Evolutionary conservation across 768 basidiomycete species (phyloP).

Genomic region (Naganishia friedmannii): DNA sequence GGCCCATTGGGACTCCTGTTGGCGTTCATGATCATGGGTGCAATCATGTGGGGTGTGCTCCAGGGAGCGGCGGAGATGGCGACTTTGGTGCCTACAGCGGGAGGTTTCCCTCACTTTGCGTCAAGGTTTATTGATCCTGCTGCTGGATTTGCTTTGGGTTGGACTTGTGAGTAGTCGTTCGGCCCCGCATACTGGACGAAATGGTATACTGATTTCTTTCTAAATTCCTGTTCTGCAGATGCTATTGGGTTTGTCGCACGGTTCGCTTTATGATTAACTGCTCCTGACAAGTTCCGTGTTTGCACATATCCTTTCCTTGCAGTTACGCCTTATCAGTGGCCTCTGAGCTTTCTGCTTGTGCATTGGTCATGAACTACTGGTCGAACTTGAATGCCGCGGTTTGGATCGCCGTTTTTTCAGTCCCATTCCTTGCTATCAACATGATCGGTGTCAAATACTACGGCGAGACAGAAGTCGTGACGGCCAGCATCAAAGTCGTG

Average conservation of each 20-base stretch:
- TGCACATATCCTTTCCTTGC: conserved; percentile 3
- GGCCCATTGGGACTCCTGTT: conserved; percentile 61
- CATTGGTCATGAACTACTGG: conserved; percentile 71
- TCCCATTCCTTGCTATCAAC: conserved; percentile 55
- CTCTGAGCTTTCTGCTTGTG: conserved; percentile 71
- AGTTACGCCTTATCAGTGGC: conserved; percentile 61
- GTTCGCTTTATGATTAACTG: background rate
- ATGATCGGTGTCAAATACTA: conserved; percentile 36
- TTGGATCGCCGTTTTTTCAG: conserved; percentile 40
- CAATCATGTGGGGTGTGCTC: conserved; percentile 39
- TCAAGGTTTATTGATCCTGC: conserved; percentile 53
- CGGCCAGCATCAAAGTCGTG: conserved; percentile 33
- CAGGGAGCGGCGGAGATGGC: conserved; percentile 37
- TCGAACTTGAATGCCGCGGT: conserved; percentile 35
- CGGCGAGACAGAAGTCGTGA: conserved; percentile 34
- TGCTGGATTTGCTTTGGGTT: conserved; percentile 54
- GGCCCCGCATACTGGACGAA: background rate
- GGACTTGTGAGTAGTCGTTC: conserved; percentile 53
- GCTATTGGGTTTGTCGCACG: background rate
- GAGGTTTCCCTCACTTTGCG: conserved; percentile 37
- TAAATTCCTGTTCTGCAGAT: background rate
- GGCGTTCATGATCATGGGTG: conserved; percentile 57
- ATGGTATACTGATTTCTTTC: conserved; percentile 46
- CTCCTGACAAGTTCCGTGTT: background rate
- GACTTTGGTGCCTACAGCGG: conserved; percentile 36